phyloP scores from a whole-genome alignment of 169 alveolate species.

The Perkinsus chesapeaki region DNA sequence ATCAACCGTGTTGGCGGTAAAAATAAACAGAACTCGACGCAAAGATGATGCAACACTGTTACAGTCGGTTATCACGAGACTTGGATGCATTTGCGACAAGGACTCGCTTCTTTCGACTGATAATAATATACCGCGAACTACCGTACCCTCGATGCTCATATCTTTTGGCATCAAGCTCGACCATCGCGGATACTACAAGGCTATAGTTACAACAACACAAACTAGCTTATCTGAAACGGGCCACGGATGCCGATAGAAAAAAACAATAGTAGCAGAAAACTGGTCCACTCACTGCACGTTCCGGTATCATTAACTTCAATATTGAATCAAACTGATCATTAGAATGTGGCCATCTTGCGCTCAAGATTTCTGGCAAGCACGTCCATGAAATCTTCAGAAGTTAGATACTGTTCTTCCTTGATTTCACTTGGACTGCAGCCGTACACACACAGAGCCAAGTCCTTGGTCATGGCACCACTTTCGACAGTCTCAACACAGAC shows the following conservation, averaged over 20 bases:
- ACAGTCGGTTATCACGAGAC: neutral
- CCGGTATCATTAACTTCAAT: too few relatives aligned
- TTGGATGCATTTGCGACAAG: neutral
- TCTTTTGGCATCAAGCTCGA: neutral
- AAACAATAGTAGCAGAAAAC: neutral
- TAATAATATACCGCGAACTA: neutral
- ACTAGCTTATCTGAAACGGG: neutral
- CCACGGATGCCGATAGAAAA: neutral
- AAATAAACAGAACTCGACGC: neutral
- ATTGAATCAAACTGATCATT: neutral
- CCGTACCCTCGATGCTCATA: conserved; percentile 2
- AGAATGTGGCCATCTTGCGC: neutral
- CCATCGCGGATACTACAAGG: neutral
- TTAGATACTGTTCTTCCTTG: neutral
- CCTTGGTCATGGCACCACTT: conserved; percentile 85
- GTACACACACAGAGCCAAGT: conserved; percentile 71
- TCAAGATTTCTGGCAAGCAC: neutral
- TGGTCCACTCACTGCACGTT: neutral
- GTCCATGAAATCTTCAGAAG: neutral
- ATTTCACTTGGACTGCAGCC: conserved; percentile 18
- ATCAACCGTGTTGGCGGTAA: neutral
- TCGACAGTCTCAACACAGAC: conserved; percentile 77
- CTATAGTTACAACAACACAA: neutral
- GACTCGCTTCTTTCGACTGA: neutral
- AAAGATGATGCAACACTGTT: neutral